Evolutionary conservation across 352 stramenopile genomes (phyloP), one percentile per base, ranked within the genome.

Genomic region (Phytopythium sindhum): DNA sequence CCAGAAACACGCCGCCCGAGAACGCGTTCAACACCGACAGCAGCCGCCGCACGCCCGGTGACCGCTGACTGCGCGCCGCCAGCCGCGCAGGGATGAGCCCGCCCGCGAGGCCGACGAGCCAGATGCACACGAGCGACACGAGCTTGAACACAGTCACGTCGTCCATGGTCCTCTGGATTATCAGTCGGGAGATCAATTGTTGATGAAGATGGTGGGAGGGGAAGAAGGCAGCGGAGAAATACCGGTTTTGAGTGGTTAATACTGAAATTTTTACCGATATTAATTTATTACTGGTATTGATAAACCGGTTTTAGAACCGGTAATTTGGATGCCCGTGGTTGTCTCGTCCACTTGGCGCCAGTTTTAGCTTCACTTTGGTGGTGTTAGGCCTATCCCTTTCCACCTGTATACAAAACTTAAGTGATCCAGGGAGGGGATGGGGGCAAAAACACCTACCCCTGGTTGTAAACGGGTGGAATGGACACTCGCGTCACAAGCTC

Each of bases 1-100:
- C 81, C 33, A 93, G 72, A 63, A 93, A 93, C 2, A 93, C 84
- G 63, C 84, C 84, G 37, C 84, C 84, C 1, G 80, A 90, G 61
- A 91, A 87, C 19, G 81, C 81, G 61, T 77, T 93, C 35, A 91
- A 69, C 50, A 87, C 67, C 51, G 68, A 74, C 24, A 88, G 62
- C 11, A 68, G n/a, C 26, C 73, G 62, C 44, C 67, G 35, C 6
- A 74, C 61, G 26, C 44, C 51, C 7, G 74, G 66, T 4, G 81
- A 88, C 26, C 72, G 72, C 26, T 75, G 68, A 44, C 73, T 69
- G 12, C 65, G 61, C 5, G 66, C 68, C 21, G 82, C 80, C 17
- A 91, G 66, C 5, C 81, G 68, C 35, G 70, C 74, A 23, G 84
- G 84, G 0, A 82, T 39, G 11, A 93, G 68, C 2, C 84, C 84